Evolutionary conservation across 345 rosid species (phyloP).

Genomic region (Cardiospermum halicacabum): DNA sequence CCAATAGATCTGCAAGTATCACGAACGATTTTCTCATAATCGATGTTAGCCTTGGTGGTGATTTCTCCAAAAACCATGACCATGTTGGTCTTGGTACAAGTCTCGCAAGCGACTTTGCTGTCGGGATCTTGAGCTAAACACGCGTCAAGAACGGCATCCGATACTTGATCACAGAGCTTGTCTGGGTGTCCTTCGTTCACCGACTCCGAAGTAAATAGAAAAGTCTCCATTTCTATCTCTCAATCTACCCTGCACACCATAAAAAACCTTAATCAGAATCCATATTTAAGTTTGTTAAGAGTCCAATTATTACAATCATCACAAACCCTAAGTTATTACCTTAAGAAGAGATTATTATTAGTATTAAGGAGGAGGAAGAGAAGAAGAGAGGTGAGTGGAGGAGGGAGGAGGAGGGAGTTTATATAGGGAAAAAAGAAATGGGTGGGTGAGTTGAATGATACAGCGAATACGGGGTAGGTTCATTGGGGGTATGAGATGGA

Average conservation of each 20-base stretch:
- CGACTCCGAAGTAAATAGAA: constrained; percentile 29
- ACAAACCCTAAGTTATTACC: too few relatives aligned
- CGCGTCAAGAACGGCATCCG: constrained; percentile 18
- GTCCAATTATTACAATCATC: too few relatives aligned
- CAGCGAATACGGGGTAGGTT: neutral
- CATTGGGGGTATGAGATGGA: neutral
- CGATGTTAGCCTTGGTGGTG: constrained; percentile 25
- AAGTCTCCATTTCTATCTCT: constrained; percentile 23
- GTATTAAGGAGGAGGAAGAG: neutral
- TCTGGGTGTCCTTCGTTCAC: constrained; percentile 34
- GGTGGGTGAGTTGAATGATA: neutral
- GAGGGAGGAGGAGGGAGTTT: neutral
- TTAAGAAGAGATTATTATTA: neutral
- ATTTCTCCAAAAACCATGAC: constrained; percentile 22
- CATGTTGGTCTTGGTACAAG: constrained; percentile 27
- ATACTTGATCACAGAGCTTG: constrained; percentile 27
- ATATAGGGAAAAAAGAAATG: neutral
- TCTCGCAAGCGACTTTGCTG: constrained; percentile 28
- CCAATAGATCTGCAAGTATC: constrained; percentile 25
- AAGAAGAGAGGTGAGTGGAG: neutral
- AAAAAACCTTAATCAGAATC: neutral
- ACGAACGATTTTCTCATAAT: constrained; percentile 27
- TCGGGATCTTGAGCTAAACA: constrained; percentile 23
- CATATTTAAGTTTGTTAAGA: too few relatives aligned
- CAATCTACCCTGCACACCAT: neutral